A percentile compares a stretch with the other conserved stretches of the same genome.
These are phyloP conservation scores for Euryodendron excelsum DNA, from an alignment of 148 eudicot species.

Conservation along the genomic window DNA sequence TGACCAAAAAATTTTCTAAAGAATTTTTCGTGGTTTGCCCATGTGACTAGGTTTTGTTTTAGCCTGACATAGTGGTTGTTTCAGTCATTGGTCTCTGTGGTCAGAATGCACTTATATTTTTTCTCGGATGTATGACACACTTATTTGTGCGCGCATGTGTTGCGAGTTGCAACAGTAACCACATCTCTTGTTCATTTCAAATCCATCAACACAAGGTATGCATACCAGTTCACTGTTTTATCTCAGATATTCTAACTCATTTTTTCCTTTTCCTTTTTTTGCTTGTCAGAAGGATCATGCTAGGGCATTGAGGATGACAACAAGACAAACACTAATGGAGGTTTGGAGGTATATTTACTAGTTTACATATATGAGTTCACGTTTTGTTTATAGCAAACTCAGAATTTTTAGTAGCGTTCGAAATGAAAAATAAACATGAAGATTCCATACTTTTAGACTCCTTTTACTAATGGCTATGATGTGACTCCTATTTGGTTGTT, in stretches of 20 bases:
- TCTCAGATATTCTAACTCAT: background rate
- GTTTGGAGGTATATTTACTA: constrained; percentile 77
- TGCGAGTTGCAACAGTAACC: no score
- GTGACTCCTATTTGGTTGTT: background rate
- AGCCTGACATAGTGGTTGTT: background rate
- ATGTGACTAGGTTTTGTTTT: background rate
- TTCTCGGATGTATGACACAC: no score
- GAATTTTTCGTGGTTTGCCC: no score
- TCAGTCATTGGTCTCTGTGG: background rate
- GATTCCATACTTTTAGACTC: background rate
- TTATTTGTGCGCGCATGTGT: no score
- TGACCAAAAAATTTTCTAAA: no score
- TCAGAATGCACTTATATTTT: background rate
- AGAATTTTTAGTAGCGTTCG: background rate
- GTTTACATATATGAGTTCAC: background rate
- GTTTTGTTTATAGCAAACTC: background rate
- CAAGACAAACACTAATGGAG: constrained; percentile 72
- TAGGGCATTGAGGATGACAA: constrained; percentile 78
- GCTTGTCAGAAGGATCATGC: constrained; percentile 70
- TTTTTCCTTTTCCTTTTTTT: background rate
- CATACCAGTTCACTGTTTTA: background rate
- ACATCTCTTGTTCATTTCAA: no score
- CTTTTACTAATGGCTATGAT: background rate
- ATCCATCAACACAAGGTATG: no score
- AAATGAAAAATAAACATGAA: background rate